Base-by-base conservation (phyloP, 352 stramenopile species). In the Pythium diclinum region DNA sequence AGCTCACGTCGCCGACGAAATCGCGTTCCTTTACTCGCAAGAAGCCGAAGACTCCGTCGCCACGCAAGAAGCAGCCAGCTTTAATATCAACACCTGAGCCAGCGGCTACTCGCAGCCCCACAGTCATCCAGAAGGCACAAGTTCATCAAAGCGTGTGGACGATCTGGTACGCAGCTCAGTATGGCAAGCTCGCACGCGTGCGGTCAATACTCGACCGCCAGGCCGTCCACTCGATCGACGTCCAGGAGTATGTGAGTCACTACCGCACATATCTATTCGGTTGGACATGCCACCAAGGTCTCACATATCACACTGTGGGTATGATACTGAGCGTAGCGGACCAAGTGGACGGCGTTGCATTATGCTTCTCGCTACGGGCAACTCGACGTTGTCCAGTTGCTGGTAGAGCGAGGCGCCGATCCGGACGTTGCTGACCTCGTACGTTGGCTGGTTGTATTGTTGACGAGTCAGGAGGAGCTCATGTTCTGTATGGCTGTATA, bases 161-260 rank as follows among this genome's bases (percentile, higher is more conserved):
- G 13, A 82, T 92, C 57, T 92, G 83, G 83, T 89, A 92, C 56
- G 83, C 83, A 10, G 73, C 83, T 5, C 76, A 81, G 56, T 76
- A 79, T 19, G 83, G 83, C 6, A 88, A 89, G 44, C 8, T 68
- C 1, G 77, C 75, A 21, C 81, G 81, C 9, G 67, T 90, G 58
- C 66, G 65, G 23, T 83, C 76, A 14, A 59, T 92, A 33, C 63
- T 91, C 13, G 79, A 85, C 7, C 77, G 68, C 0, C 60, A 76
- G 13, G 55, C 58, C 6, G 70, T 78, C 11, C 21, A 53, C 14
- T 77, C 68, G 3, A 72, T 92, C 54, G 72, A 90, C 42, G 75
- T 77, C 1, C 78, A 79, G 46, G 83, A 90, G 69, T 62, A 65
- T 40, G 83, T 91, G 69, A 33, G 67, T 67, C 23, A 16, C 5